Evolutionary conservation across 805 yeast species (phyloP), one percentile per base, ranked within the genome.

Genomic region (Kurtzmaniella fragi): DNA sequence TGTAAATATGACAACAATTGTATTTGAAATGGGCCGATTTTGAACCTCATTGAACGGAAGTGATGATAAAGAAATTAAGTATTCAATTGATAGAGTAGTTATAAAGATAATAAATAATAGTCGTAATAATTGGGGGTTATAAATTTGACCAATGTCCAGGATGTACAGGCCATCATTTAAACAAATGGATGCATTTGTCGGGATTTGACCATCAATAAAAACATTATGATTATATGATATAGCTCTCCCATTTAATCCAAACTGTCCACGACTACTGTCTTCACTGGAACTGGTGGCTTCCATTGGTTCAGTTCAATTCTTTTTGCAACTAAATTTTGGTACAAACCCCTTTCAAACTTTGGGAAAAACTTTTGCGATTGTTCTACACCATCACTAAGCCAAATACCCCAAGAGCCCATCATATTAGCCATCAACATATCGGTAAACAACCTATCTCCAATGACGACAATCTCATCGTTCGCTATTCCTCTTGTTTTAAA

Each of bases 351-450:
- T 52, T 83, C 90, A 10, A 77, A 37, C 10, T 63, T 62, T 23
- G 82, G 80, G 31, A 80, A 70, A 11, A 70, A 32, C 40, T 75
- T 71, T 17, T 69, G 59, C 2, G 84, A 73, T 32, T 65, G 58
- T 40, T 64, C 65, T 4, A 89, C 95, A 3, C 98, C 98, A 17
- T 80, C 80, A 37, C 74, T 67, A 1, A 93, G 54, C 96, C 98
- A 93, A 3, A 88, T 71, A 0, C 91, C 85, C 60, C 78, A 77
- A 0, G 93, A 70, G 0, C 95, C 95, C 95, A 91, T 88, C 70
- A 81, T 70, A 52, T 93, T 91, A 14, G 97, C 96, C 95, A 93
- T 85, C 38, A 90, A 62, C 39, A 93, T 75, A 58, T 93, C 99
- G 0, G 99, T 93, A 61, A 89, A 80, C 17, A 93, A 69, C 29